Conservation (phyloP, 2,329 filamentous ascomycete genomes). For the Cryphonectria radicalis region DNA sequence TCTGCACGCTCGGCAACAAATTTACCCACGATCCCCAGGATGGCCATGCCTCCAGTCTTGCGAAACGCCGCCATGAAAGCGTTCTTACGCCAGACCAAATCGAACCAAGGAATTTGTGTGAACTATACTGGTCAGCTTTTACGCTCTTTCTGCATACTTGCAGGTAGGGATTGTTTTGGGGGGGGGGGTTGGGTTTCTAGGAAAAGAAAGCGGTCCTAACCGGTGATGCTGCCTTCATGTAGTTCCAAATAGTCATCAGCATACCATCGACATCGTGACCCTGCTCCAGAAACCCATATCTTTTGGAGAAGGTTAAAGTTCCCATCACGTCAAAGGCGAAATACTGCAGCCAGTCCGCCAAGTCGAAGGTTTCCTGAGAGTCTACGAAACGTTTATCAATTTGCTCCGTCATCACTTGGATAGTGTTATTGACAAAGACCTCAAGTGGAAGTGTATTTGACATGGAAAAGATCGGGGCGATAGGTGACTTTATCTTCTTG, state of each 20-base stretch:
- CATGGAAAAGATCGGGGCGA: conserved; percentile 34
- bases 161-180: no score
- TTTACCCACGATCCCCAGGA: conserved; percentile 47
- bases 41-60: conserved; percentile 51
- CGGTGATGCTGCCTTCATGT: conserved; percentile 55
- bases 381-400: conserved; percentile 30
- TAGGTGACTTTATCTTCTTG: conserved; percentile 35
- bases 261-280: conserved; percentile 54
- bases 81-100: conserved; percentile 52
- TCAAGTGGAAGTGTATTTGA: conserved; percentile 34
- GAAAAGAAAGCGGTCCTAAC: conserved; percentile 41
- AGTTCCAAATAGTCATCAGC: conserved; percentile 56
- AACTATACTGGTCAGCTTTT: conserved; percentile 52
- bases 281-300: conserved; percentile 56
- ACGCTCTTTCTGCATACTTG: no score
- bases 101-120: conserved; percentile 42
- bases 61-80: conserved; percentile 45
- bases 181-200: no score
- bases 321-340: conserved; percentile 55
- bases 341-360: conserved; percentile 50
- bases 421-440: conserved; percentile 32
- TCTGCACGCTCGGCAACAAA: conserved; percentile 11
- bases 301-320: conserved; percentile 54
- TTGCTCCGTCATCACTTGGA: conserved; percentile 30
- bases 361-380: conserved; percentile 36